Percentiles rank a stretch among this genome's conserved stretches.
Conservation (phyloP, 1,139 yeast species). For the Magnusiomyces fungicola region DNA sequence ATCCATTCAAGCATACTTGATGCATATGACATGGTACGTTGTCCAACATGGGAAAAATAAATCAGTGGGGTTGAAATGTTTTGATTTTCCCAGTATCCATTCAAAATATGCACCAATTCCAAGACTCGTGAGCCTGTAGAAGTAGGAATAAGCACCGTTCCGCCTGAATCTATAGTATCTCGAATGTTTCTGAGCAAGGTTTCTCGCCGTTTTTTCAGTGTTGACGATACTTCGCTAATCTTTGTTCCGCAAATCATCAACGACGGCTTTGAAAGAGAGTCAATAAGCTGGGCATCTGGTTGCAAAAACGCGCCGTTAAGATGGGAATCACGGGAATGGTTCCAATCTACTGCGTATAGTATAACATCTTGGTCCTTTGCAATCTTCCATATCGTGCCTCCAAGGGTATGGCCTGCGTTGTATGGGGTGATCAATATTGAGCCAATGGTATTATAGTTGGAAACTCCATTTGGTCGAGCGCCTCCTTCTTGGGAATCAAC, state of each 20-base stretch:
- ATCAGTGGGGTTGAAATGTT: conserved; percentile 55
- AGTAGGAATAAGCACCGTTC: conserved; percentile 78
- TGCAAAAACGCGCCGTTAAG: conserved; percentile 70
- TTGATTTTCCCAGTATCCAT: conserved; percentile 48
- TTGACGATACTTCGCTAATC: conserved; percentile 51
- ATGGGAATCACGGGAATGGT: conserved; percentile 83
- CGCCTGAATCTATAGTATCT: conserved; percentile 59
- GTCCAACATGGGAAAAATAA: conserved; percentile 69
- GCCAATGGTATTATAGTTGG: conserved; percentile 16
- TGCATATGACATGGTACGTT: conserved; percentile 73
- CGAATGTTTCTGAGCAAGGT: conserved; percentile 51
- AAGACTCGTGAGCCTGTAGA: conserved; percentile 77
- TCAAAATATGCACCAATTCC: conserved; percentile 68
- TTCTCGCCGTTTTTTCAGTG: conserved; percentile 62
- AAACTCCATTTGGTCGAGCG: conserved; percentile 1
- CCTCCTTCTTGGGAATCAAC: conserved; percentile 1
- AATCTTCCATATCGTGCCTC: conserved; percentile 85
- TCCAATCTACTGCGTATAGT: conserved; percentile 90
- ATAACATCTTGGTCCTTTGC: conserved; percentile 68
- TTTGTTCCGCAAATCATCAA: conserved; percentile 74
- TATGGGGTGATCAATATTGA: conserved; percentile 56
- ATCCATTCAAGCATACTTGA: conserved; percentile 93
- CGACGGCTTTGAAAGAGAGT: conserved; percentile 69
- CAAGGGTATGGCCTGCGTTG: conserved; percentile 88
- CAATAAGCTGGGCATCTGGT: conserved; percentile 46